These are phyloP conservation scores for Penicillium manginii DNA, from an alignment of 495 filamentous ascomycete species.

Conservation along the genomic window DNA sequence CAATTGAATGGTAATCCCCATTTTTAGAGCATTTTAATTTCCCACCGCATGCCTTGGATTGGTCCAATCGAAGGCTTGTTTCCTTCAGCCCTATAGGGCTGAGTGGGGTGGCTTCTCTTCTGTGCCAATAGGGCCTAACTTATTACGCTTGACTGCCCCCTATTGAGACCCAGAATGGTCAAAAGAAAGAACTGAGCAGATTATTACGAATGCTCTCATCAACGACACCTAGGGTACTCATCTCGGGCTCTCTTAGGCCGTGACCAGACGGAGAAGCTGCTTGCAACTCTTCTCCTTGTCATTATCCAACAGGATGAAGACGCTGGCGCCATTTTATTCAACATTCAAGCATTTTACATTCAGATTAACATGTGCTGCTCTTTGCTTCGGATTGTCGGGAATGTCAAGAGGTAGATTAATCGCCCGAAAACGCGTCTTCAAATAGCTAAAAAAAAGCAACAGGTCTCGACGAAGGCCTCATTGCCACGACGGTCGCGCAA, in stretches of 20 bases:
- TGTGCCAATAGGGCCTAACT: not conserved
- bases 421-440: not conserved
- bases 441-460: not conserved
- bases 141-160: not conserved
- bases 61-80: not conserved
- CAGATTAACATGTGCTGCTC: slow-evolving; percentile 19
- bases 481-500: slow-evolving; percentile 39
- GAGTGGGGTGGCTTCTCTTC: not conserved
- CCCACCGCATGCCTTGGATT: not conserved
- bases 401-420: slow-evolving; percentile 19
- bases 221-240: not conserved
- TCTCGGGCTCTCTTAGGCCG: not conserved
- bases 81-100: slow-evolving; percentile 4
- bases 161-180: not conserved
- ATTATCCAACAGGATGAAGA: not conserved
- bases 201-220: not conserved
- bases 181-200: not conserved
- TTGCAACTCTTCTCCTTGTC: not conserved
- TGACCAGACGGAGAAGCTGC: not conserved
- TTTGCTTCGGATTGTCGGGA: slow-evolving; percentile 25
- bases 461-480: slow-evolving; percentile 63
- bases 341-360: slow-evolving; percentile 1
- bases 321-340: not conserved
- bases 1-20: not conserved
- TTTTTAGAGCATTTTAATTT: not conserved